phyloP scores from a whole-genome alignment of 352 stramenopile species.

The Aphanomyces invadans region DNA sequence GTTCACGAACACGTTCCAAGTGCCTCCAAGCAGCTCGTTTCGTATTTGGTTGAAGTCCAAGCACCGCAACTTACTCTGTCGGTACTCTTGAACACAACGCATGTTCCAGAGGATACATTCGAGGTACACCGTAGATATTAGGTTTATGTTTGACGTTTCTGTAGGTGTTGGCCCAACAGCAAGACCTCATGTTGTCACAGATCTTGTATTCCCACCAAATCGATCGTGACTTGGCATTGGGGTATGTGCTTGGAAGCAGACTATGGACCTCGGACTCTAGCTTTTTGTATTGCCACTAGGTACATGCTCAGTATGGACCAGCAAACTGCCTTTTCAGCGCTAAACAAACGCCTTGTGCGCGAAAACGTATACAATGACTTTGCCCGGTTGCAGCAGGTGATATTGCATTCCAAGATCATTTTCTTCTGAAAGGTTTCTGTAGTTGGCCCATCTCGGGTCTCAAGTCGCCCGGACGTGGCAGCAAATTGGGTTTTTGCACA shows the following conservation, averaged over 20 bases:
- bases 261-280: neutral
- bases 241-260: too few species aligned
- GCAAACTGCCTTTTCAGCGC: constrained; percentile 56
- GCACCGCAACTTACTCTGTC: constrained; percentile 42
- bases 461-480: constrained; percentile 71
- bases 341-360: constrained; percentile 65
- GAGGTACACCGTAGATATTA: too few species aligned
- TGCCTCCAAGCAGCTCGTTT: neutral
- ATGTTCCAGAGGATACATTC: constrained; percentile 44
- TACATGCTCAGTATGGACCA: constrained; percentile 74
- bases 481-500: constrained; percentile 70
- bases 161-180: constrained; percentile 28
- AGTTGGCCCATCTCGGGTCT: constrained; percentile 59
- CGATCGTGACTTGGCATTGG: constrained; percentile 57
- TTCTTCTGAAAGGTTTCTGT: constrained; percentile 8
- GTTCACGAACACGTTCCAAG: neutral
- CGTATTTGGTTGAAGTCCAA: constrained; percentile 9
- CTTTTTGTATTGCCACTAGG: constrained; percentile 25
- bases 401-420: neutral
- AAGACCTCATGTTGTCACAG: constrained; percentile 49
- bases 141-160: too few species aligned
- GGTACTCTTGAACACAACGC: constrained; percentile 52
- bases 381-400: constrained; percentile 49
- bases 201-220: constrained; percentile 66
- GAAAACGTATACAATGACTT: constrained; percentile 81